Base-by-base conservation (phyloP, 2,329 filamentous ascomycete genomes). In the Helotiales sp. region DNA sequence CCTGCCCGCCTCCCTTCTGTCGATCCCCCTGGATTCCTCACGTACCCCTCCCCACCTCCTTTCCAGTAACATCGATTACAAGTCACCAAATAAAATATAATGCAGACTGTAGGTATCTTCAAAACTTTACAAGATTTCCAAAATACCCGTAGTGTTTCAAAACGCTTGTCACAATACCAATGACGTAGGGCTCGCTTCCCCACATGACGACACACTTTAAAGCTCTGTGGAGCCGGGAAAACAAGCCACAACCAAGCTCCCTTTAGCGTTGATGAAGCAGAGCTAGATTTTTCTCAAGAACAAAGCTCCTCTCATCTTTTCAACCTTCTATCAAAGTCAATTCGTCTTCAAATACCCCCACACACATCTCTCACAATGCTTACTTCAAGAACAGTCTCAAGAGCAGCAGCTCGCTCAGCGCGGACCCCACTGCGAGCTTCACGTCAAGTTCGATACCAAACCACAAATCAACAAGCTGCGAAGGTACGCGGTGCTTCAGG, bases 401-500 rank as follows among this genome's bases (percentile, higher is more conserved):
- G 74, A 66, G 72, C 74, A 61, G 71, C 71, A 61, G 69, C 64
- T 47, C 64, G 66, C 26, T 50, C 71, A 32, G 45, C 74, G 17
- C 70, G 73, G 20, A 66, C 71, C 47, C 69, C 69, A 72, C 72
- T 66, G 30, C 74, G 59, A 75, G 75, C 59, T 22, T 77, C 64
- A 76, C 75, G 34, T 71, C 79, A 69, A 68, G 47, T 54, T 49
- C 75, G 37, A 65, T 77, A 64, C 45, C 71, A 37, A 55, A 73
- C 54, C 24, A 72, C 64, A 58, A 75, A 34, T 47, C 67, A 60
- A 69, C 72, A 67, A 71, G 74, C 65, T 13, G 74, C 71, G 6
- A 65, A 61, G n/a, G 66, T 66, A 17, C 70, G 75, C 3, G 76
- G 77, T 40, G 77, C 77, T 30, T 78, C 79, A 67, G 81, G 81